Evolutionary conservation across 2,329 filamentous ascomycete species (phyloP), one percentile per base, ranked within the genome.

Genomic region (Penicillium sclerotigenum): DNA sequence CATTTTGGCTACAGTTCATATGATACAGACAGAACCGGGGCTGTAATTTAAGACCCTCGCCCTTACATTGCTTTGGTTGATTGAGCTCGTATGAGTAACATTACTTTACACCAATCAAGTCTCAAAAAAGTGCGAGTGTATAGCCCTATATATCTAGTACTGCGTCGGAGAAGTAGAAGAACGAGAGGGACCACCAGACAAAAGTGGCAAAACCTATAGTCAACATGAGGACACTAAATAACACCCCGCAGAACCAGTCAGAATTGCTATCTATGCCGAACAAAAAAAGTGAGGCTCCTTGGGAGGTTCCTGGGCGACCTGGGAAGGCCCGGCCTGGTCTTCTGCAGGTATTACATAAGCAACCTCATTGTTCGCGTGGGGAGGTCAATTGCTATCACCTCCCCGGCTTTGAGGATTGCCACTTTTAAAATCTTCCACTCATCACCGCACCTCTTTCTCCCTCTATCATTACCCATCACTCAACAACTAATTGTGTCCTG

Each of bases 331-430:
- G 31, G 24, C 24, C 33, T 29, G 11, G 22, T 22, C 33, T 22
- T 11, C 22, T 47, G 29, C 8, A 49, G 2, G 9, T 16, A 22
- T 40, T 37, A 57, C 55, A 38, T 49, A 49, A 48, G 33, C 51
- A 49, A 7, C 5, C n/a, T 42, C 26, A 52, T 34, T 51, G 49
- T 52, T 36, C 31, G 48, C 28, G 41, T 43, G 48, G 37, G 38
- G 36, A 49, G 45, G 33, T 56, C 33, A n/a, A 53, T 46, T 40
- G 54, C 42, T 42, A 54, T 49, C 52, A 54, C 22, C 31, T 52
- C 49, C 48, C 37, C 31, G 40, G 49, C 40, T 49, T 41, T 28
- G 36, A 50, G 26, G 47, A 56, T 53, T 56, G 48, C 49, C 46
- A 38, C 31, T 28, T 43, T 36, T 40, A 47, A 40, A 47, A 42